phyloP scores from a whole-genome alignment of 108 stramenopile species.

The Epithemia pelagica region DNA sequence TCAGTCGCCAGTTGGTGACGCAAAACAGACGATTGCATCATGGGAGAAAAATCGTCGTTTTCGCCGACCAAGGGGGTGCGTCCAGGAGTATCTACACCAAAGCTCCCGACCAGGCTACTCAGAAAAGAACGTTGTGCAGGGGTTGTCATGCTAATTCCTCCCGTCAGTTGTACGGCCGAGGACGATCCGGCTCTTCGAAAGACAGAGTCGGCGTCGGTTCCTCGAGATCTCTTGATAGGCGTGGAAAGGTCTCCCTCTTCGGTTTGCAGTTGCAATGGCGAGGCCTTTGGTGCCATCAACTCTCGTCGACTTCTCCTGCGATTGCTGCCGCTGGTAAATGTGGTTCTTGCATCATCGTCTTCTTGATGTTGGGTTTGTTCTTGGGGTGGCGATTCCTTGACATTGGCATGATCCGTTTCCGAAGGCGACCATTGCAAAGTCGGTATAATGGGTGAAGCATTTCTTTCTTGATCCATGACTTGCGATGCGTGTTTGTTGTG shows the following conservation, averaged over 20 bases:
- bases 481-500: no score
- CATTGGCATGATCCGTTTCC: no score
- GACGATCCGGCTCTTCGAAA: not conserved
- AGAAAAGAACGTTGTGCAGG: not conserved
- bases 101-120: not conserved
- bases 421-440: not conserved
- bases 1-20: not conserved
- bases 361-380: not conserved
- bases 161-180: not conserved
- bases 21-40: not conserved
- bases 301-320: not conserved
- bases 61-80: not conserved
- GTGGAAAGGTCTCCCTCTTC: not conserved
- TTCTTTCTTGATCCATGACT: no score
- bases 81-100: not conserved
- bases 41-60: not conserved
- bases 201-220: not conserved
- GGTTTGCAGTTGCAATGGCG: not conserved
- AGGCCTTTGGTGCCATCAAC: not conserved
- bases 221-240: not conserved
- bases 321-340: not conserved
- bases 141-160: not conserved
- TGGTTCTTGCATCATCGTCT: not conserved
- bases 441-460: not conserved
- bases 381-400: no score